A percentile compares a stretch with the other conserved stretches of the same genome.
Evolutionary conservation across 2,329 filamentous ascomycete genomes (phyloP).

Genomic region (Colletotrichum neosansevieriae): DNA sequence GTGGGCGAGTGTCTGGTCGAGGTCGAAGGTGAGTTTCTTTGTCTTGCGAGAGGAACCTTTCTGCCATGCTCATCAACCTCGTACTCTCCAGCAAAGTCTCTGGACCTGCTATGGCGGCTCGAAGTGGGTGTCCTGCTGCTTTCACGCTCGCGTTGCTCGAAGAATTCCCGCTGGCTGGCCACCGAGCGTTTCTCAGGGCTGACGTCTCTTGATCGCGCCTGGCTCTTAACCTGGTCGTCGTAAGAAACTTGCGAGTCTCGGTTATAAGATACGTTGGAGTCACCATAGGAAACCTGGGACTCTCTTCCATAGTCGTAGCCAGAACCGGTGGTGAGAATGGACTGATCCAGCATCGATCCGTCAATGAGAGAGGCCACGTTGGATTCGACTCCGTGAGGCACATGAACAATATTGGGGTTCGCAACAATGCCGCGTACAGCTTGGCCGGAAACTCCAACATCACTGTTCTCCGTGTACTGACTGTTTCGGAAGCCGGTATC

Average conservation of each 20-base stretch:
- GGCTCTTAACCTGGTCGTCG: constrained; percentile 47
- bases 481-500: constrained; percentile 60
- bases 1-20: constrained; percentile 64
- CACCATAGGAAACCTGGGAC: constrained; percentile 45
- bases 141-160: constrained; percentile 56
- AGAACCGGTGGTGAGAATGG: constrained; percentile 73
- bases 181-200: constrained; percentile 59
- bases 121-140: constrained; percentile 52
- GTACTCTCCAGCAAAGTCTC: constrained; percentile 65
- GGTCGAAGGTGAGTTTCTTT: constrained; percentile 64
- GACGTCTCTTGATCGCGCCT: constrained; percentile 48
- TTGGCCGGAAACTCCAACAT: constrained; percentile 66
- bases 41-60: constrained; percentile 62
- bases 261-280: constrained; percentile 42
- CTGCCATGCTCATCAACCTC: constrained; percentile 69
- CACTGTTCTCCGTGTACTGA: not conserved
- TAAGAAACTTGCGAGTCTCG: constrained; percentile 54
- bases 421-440: constrained; percentile 77
- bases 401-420: constrained; percentile 82
- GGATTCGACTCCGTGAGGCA: constrained; percentile 81
- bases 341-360: constrained; percentile 77
- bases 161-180: constrained; percentile 53
- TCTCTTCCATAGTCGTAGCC: constrained; percentile 46
- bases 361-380: constrained; percentile 88
- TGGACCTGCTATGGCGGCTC: constrained; percentile 54